Conservation (phyloP, 139 green algal species). For the Volvox africanus region DNA sequence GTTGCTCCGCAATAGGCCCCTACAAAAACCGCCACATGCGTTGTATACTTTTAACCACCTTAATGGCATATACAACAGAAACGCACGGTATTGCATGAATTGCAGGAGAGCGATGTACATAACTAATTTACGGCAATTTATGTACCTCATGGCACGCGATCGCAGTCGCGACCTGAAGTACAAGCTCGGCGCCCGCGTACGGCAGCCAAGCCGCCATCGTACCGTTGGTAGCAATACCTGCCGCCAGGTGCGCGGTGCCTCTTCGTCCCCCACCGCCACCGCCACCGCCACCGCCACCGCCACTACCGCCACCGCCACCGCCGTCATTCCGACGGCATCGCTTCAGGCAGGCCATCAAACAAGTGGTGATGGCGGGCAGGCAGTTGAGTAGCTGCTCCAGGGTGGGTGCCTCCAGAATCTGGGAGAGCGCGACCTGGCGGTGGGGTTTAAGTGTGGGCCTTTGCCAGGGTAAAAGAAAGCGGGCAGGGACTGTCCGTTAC, state of each 20-base stretch:
- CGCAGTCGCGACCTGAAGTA: constrained; percentile 16
- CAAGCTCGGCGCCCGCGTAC: constrained; percentile 8
- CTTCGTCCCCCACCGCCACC: neutral
- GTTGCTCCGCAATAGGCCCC: constrained; percentile 6
- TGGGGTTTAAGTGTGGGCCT: too few relatives aligned
- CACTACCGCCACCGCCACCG: neutral
- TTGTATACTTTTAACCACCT: too few relatives aligned
- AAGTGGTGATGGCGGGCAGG: constrained; percentile 12
- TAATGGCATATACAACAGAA: neutral
- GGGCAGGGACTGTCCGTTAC: too few relatives aligned
- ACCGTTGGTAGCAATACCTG: too few relatives aligned
- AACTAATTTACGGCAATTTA: too few relatives aligned
- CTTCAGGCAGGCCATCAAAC: constrained; percentile 10
- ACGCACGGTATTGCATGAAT: too few relatives aligned
- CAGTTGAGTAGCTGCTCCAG: neutral
- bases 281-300: neutral
- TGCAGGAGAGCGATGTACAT: too few relatives aligned
- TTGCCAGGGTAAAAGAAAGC: too few relatives aligned
- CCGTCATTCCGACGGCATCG: neutral
- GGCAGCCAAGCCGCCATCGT: neutral
- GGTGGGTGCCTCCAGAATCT: neutral
- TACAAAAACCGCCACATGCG: neutral
- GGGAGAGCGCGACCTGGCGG: neutral
- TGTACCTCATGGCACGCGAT: neutral
- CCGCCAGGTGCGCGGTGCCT: too few relatives aligned